phyloP scores from a whole-genome alignment of 1,284 basidiomycete species.

The Sanghuangporus baumii region DNA sequence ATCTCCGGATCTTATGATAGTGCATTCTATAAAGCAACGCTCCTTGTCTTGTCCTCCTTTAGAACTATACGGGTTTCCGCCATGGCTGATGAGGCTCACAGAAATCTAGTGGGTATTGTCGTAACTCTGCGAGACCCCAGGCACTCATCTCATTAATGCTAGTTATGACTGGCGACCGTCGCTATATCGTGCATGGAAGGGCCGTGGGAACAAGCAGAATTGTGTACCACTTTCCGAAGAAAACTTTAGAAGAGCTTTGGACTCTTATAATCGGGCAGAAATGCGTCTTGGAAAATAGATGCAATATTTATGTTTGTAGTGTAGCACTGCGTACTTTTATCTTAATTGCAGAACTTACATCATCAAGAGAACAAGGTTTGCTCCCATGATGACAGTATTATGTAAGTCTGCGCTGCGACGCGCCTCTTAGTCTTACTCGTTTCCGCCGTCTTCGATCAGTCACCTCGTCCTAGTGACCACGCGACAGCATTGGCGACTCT shows the following conservation, averaged over 20 bases:
- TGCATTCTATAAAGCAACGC: constrained; percentile 47
- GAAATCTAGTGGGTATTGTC: constrained; percentile 59
- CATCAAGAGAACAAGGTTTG: too few species aligned
- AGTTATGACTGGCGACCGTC: constrained; percentile 10
- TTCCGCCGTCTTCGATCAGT: not conserved
- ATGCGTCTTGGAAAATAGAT: constrained; percentile 66
- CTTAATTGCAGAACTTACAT: not conserved
- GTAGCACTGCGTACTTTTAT: not conserved
- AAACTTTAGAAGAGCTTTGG: constrained; percentile 56
- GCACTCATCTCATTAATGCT: not conserved
- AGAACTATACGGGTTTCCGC: constrained; percentile 69
- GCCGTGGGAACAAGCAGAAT: constrained; percentile 1
- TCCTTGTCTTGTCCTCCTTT: constrained; percentile 37
- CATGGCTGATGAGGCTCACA: constrained; percentile 71
- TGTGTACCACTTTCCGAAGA: constrained; percentile 12
- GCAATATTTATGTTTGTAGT: not conserved
- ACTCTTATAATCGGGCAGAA: constrained; percentile 63
- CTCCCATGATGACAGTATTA: too few species aligned
- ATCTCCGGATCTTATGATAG: constrained; percentile 69
- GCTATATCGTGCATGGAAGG: constrained; percentile 7
- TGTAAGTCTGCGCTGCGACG: too few species aligned
- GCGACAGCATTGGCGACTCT: not conserved
- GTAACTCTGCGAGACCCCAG: not conserved
- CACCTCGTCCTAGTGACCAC: too few species aligned
- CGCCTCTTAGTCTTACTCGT: too few species aligned